Base-by-base conservation (phyloP, 2,329 filamentous ascomycete species). In the Venturia oleaginea region DNA sequence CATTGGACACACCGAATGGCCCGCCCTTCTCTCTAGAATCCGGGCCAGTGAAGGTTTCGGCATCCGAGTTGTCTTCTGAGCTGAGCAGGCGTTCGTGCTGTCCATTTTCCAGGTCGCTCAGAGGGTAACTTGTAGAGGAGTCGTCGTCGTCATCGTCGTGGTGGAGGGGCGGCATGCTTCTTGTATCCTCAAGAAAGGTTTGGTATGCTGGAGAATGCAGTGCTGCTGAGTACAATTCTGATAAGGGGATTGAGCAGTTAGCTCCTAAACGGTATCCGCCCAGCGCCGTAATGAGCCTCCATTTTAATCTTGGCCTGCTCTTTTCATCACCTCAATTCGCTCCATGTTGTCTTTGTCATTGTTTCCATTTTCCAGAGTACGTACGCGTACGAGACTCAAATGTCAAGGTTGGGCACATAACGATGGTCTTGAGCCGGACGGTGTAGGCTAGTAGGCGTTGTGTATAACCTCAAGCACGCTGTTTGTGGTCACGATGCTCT, bases 91-190 rank as follows among this genome's bases (percentile, higher is more conserved):
- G 30, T 19, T 17, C 17, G 24, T 60, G 34, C 37, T 27, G 34
- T 60, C 59, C 59, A 40, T 60, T 40, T n/a, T 60, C 59, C n/a
- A 60, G 34, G 3, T 60, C 37, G 2, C 15, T 24, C 59, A 60
- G 22, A 2, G 34, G 4, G 40, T 42, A 43, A 37, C 59, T 60
- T 42, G 13, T 6, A 60, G n/a, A 13, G 24, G n/a, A 13, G 24
- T 57, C 27, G 6, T 60, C 59, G 24, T 37, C 54, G 27, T 60
- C 59, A 13, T 57, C 51, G 57, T 40, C 34, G 59, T 32, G 37
- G 38, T 60, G 13, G 19, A 40, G 19, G 24, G 11, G 13, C 10
- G 32, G 38, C 59, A 59, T 59, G 19, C 55, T 38, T 59, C n/a
- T n/a, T 7, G 42, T 22, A n/a, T 22, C 19, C n/a, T n/a, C 38